Base-by-base conservation (phyloP, 192 early-diverging fungal genomes). In the Gaertneriomyces sp. region DNA sequence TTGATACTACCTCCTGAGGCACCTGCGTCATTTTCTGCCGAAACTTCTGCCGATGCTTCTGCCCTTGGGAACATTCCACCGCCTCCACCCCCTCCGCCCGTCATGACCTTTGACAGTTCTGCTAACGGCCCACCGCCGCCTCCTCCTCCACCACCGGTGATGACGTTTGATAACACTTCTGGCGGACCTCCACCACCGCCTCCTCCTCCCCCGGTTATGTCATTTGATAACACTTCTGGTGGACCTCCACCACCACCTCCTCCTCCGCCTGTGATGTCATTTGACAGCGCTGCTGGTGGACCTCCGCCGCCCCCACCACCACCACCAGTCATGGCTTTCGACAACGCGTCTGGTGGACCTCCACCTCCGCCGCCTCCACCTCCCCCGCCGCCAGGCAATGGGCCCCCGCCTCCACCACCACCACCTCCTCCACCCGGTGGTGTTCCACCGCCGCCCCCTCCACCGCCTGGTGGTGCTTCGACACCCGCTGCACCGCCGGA, bases 81-180 rank as follows among this genome's bases (percentile, higher is more conserved):
- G 19, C 60, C 74, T 57, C 72, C 72, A 6, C 72, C 76, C 14
- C 72, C 76, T 42, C 69, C 72, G n/a, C 72, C 72, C 43, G 66
- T 63, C 8, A 52, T 64, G 63, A n/a, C 16, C 38, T 20, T n/a
- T 14, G 47, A 56, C 4, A 14, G n/a, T 54, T 14, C 39, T 38
- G 17, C 46, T 5, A 47, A 9, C 64, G 12, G 9, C 10, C 69
- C 69, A 33, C 70, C 70, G 42, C 70, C 70, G 42, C 70, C 70
- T 12, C 70, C 70, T 6, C 70, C 70, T 20, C 68, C 68, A 4
- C 70, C 70, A 10, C 73, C 67, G 45, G 45, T 49, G 14, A 63
- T 72, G 64, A 19, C 10, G 12, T 56, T 65, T 16, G 47, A 17
- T n/a, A 53, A 42, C 4, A 14, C 39, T 52, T 40, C 57, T 33